Percentiles rank a stretch among this genome's conserved stretches.
phyloP scores from a whole-genome alignment of 805 yeast species.

The Yarrowia sp. region DNA sequence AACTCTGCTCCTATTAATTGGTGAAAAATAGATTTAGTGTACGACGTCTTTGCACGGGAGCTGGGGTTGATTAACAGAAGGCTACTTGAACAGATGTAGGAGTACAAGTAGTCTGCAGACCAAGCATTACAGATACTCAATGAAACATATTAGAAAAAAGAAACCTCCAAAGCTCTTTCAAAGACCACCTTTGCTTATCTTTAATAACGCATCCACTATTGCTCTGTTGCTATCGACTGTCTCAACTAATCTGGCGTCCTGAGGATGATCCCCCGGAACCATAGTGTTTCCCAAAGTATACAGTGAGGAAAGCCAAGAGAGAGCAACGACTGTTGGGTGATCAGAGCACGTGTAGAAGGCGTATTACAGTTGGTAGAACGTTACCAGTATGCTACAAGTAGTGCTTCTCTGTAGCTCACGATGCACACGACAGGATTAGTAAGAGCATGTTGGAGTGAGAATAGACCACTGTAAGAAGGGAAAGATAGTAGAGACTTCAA shows the following conservation, averaged over 20 bases:
- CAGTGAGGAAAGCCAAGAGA: not conserved
- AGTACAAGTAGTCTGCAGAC: too few relatives aligned
- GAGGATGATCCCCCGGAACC: conserved; percentile 17
- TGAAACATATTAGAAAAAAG: not conserved
- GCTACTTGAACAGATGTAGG: too few relatives aligned
- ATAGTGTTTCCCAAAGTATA: not conserved
- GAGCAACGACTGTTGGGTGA: not conserved
- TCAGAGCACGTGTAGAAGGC: conserved; percentile 2
- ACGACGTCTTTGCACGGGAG: too few relatives aligned
- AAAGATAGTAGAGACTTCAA: too few relatives aligned
- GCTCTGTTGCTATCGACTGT: not conserved
- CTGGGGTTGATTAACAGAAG: too few relatives aligned
- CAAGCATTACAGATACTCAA: not conserved
- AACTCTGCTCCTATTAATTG: conserved; percentile 7
- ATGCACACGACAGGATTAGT: not conserved
- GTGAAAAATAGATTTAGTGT: not conserved
- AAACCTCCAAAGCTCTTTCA: not conserved
- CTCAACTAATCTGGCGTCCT: not conserved
- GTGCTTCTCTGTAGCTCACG: too few relatives aligned
- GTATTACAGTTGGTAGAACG: too few relatives aligned
- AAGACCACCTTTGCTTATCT: too few relatives aligned
- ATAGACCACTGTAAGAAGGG: too few relatives aligned
- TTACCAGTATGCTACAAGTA: too few relatives aligned
- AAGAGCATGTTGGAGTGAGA: not conserved
- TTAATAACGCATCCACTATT: not conserved